Evolutionary conservation across 2,329 filamentous ascomycete species (phyloP), one percentile per base, ranked within the genome.

Genomic region (Corynespora cassiicola): DNA sequence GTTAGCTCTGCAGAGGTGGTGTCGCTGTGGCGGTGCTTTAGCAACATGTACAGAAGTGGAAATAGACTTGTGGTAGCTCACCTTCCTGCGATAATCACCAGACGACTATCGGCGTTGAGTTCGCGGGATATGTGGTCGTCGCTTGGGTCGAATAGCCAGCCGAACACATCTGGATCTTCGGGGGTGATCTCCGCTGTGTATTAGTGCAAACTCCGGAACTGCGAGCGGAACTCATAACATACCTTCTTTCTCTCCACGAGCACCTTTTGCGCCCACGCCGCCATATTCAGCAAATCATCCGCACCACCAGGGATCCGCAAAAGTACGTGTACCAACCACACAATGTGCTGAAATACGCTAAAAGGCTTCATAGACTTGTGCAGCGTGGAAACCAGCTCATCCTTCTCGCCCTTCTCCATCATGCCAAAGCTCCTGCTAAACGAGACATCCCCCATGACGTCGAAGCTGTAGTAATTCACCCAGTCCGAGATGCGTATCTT

Each of bases 361-460:
- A 58, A 7, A 3, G 48, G 39, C 7, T 36, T 46, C 53, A 56
- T 57, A 21, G 53, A 54, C 14, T 50, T 47, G 25, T 66, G 59
- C 21, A 65, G 22, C 5, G 54, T 31, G 21, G 52, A 56, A 35
- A 66, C 64, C 12, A 60, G 34, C 4, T 46, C 23, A 16, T 56
- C 56, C 34, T 65, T 55, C 31, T 61, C 37, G 2, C 60, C 62
- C 20, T 57, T 61, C 21, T 61, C 46, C 6, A 64, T 6, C 60
- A 72, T 70, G 16, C 58, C 56, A 50, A 75, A 72, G 26, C 66
- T 58, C 37, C 70, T 66, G 14, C 62, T 71, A 36, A 73, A 71
- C 7, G 63, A 66, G 8, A 75, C 51, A 36, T 75, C 73, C 6
- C 72, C 73, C 69, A 79, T 77, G 16, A 78, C 65, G 42, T 78